phyloP scores from a whole-genome alignment of 2,329 filamentous ascomycete genomes.

The Huntiella bhutanensis region DNA sequence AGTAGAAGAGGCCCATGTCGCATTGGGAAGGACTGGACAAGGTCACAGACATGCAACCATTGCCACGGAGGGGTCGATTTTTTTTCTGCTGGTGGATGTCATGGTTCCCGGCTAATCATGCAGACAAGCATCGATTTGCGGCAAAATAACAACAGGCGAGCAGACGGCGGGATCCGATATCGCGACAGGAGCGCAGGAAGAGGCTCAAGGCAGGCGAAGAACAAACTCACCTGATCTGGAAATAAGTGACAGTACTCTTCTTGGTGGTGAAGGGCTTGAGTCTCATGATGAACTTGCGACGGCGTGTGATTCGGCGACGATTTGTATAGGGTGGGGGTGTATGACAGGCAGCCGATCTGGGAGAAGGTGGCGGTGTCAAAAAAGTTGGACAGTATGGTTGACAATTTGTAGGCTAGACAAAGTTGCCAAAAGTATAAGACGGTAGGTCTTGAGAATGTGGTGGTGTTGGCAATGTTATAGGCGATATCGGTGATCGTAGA shows the following conservation, averaged over 20 bases:
- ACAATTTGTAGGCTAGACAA: background rate
- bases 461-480: background rate
- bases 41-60: too few relatives aligned
- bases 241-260: constrained; percentile 11
- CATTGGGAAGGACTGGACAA: too few relatives aligned
- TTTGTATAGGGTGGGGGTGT: background rate
- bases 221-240: constrained; percentile 10
- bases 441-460: background rate
- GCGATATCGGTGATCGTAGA: background rate
- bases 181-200: background rate
- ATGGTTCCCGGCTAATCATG: background rate
- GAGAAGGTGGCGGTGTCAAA: background rate
- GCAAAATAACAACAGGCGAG: background rate
- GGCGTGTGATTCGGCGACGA: background rate
- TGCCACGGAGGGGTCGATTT: too few relatives aligned
- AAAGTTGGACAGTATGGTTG: background rate
- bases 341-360: background rate
- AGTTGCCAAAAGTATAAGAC: background rate
- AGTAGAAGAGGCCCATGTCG: too few relatives aligned
- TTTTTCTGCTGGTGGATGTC: too few relatives aligned
- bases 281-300: constrained; percentile 6
- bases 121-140: background rate
- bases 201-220: background rate
- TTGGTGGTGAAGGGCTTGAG: constrained; percentile 11
- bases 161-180: background rate